Evolutionary conservation across 106 monocot genomes (phyloP).

Genomic region (Dendrobium officinale): DNA sequence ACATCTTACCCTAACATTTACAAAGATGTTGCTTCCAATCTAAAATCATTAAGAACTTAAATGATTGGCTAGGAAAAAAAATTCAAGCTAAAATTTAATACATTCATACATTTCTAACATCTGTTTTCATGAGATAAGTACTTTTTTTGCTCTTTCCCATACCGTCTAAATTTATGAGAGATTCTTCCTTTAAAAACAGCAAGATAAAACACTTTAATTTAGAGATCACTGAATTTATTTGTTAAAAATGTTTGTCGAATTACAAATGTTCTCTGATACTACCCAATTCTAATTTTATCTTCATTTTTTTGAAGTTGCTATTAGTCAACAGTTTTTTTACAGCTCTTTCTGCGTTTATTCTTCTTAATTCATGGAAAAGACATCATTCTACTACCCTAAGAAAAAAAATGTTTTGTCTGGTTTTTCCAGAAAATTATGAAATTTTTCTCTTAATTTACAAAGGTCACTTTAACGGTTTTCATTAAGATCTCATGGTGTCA

Average conservation of each 20-base stretch:
- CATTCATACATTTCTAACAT: not conserved
- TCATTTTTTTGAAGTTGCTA: not conserved
- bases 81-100: not conserved
- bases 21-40: not conserved
- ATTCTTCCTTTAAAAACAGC: not conserved
- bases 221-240: not conserved
- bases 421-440: too few relatives aligned
- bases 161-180: not conserved
- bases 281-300: not conserved
- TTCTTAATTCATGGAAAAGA: not conserved
- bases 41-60: not conserved
- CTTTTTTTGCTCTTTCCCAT: not conserved
- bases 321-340: not conserved
- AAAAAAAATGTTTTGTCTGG: not conserved
- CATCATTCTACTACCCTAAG: not conserved
- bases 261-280: not conserved
- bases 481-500: too few relatives aligned
- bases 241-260: not conserved
- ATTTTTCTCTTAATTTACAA: not conserved
- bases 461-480: too few relatives aligned
- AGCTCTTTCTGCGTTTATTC: not conserved
- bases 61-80: not conserved
- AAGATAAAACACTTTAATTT: not conserved
- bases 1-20: too few relatives aligned
- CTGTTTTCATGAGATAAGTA: not conserved